Evolutionary conservation across 306 rosid species (phyloP), one percentile per base, ranked within the genome.

Genomic region (Glycine tomentella): DNA sequence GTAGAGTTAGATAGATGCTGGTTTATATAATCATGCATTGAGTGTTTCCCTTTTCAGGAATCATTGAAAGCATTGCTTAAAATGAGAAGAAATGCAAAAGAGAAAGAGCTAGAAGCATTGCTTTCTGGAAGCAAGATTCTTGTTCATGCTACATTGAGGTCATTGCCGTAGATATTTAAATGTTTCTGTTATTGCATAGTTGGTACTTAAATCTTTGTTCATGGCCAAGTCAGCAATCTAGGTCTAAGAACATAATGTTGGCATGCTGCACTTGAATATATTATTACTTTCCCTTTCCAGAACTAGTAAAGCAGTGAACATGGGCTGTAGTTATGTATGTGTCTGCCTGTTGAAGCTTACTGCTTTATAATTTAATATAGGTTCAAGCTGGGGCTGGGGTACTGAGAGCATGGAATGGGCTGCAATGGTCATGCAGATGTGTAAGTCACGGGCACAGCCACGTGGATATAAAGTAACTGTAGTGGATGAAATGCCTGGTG

Each of bases 371-470:
- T 42, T 42, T 70, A 12, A 57, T 70, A 38, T 81, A 95, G 99
- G 97, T 95, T 71, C 99, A 95, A 85, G 91, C 97, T 77, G 99
- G 99, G 70, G 99, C 97, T 71, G 99, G 99, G 99, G 99, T 63
- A 95, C 97, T 44, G 99, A 95, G 90, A 93, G 98, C 86, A 93
- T 91, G 94, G 99, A 95, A 84, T 95, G 99, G 99, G 98, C 98
- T 72, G 85, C 97, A 38, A 95, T 93, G 98, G 86, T 95, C 75
- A 91, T 95, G 96, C 94, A 90, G 90, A 95, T 95, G 98, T 95
- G 93, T 70, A 91, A 90, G 81, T 55, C 86, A 82, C 93, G 98
- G 99, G 96, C 96, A 50, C 93, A 90, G 73, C 83, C 68, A 15
- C 90, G 53, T 56, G 89, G 92, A 82, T 95, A 91, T 87, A 88